Conservation (phyloP, 495 filamentous ascomycete genomes). For the Tuber magnatum region DNA sequence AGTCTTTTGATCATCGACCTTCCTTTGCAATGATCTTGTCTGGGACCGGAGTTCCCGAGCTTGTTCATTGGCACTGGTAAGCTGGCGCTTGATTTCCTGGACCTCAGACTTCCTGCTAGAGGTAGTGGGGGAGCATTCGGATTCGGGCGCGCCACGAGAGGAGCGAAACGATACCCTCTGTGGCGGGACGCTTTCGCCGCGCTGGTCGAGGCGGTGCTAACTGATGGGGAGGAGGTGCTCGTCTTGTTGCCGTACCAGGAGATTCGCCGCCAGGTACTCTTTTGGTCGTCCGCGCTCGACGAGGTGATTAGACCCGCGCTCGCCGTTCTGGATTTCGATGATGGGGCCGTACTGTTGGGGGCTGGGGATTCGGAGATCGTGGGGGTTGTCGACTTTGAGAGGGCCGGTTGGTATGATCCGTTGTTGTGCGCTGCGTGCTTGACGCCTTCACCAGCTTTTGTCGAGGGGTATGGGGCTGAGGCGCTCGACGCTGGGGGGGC, state of each 20-base stretch:
- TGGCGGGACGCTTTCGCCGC: conserved; percentile 58
- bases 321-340: conserved; percentile 53
- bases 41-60: conserved; percentile 53
- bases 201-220: conserved; percentile 57
- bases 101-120: conserved; percentile 57
- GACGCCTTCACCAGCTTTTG: conserved; percentile 17
- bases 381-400: conserved; percentile 38
- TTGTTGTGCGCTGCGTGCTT: conserved; percentile 23
- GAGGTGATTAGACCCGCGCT: conserved; percentile 53
- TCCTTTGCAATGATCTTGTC: conserved; percentile 42
- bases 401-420: conserved; percentile 35
- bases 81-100: conserved; percentile 55
- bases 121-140: not conserved
- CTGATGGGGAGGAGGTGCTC: conserved; percentile 64
- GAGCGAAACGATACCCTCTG: conserved; percentile 41
- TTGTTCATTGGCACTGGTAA: conserved; percentile 56
- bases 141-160: conserved; percentile 17
- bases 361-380: conserved; percentile 8
- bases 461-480: conserved; percentile 28
- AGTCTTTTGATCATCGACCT: conserved; percentile 35
- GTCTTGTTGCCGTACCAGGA: conserved; percentile 59
- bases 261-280: conserved; percentile 51
- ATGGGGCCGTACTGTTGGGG: conserved; percentile 52
- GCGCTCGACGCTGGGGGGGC: conserved; percentile 16
- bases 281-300: conserved; percentile 50